A percentile compares a stretch with the other conserved stretches of the same genome.
phyloP scores from a whole-genome alignment of 177 flowering plant species.

The Vitis hybrid region DNA sequence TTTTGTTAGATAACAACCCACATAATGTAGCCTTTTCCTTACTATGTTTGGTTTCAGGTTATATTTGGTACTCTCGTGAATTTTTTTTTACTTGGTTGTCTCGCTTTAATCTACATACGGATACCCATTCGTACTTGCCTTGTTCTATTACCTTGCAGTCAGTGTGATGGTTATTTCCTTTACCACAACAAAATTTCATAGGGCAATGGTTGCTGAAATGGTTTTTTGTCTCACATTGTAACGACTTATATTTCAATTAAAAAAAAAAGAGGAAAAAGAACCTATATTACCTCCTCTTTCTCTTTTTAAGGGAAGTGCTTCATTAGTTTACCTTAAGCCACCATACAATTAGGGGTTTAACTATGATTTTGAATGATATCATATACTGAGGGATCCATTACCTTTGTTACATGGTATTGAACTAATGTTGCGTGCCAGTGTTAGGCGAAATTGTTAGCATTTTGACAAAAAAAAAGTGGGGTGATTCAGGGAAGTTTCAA shows the following conservation, averaged over 20 bases:
- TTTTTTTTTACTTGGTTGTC: not conserved
- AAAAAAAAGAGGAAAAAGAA: not conserved
- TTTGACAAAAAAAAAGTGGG: no score
- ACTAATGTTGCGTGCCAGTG: not conserved
- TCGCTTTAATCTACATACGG: no score
- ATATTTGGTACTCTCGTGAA: not conserved
- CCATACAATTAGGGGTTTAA: not conserved
- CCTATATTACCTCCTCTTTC: not conserved
- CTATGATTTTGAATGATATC: not conserved
- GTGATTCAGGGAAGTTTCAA: no score
- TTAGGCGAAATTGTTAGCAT: not conserved
- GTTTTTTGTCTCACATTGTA: not conserved
- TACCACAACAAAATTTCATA: no score
- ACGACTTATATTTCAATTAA: not conserved
- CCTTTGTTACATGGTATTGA: not conserved
- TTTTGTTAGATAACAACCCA: conserved; percentile 18
- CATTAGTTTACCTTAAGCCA: not conserved
- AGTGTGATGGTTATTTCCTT: no score
- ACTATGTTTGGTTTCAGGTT: not conserved
- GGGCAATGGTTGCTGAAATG: no score
- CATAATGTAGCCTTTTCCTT: conserved; percentile 1
- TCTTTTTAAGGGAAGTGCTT: not conserved
- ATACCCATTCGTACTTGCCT: not conserved
- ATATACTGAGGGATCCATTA: not conserved
- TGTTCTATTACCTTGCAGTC: no score